These are phyloP conservation scores for Aspergillus sp. DNA, from an alignment of 2,329 filamentous ascomycete species.

Conservation along the genomic window DNA sequence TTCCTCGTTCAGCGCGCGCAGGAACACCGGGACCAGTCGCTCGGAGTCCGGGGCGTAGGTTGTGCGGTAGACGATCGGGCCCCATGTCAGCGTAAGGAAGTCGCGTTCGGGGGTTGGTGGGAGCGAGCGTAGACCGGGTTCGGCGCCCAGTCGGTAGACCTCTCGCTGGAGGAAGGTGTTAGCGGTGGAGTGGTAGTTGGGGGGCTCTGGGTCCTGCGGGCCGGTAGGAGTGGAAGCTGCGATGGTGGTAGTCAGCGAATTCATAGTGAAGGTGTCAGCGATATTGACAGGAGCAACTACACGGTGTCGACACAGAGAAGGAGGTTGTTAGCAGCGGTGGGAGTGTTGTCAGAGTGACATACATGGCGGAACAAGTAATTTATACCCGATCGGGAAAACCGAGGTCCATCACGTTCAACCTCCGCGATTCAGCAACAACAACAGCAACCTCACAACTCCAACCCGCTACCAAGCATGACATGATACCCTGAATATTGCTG, in stretches of 20 bases:
- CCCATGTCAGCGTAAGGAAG: slow-evolving; percentile 21
- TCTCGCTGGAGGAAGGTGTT: slow-evolving; percentile 18
- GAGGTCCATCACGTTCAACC: background rate
- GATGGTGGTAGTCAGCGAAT: background rate
- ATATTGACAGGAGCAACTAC: background rate
- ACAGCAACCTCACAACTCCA: too few species aligned
- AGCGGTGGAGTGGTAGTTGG: slow-evolving; percentile 11
- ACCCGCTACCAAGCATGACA: background rate
- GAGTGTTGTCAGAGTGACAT: background rate
- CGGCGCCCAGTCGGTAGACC: slow-evolving; percentile 16
- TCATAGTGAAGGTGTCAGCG: background rate
- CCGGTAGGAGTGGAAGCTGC: background rate
- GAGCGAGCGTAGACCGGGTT: slow-evolving; percentile 17
- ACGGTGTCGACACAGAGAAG: too few species aligned
- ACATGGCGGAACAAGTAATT: background rate
- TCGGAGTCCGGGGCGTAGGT: slow-evolving; percentile 17
- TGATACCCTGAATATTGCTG: background rate
- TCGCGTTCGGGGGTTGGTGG: slow-evolving; percentile 18
- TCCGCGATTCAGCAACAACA: background rate
- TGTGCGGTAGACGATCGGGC: slow-evolving; percentile 19
- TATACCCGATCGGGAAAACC: background rate
- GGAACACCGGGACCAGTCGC: slow-evolving; percentile 45
- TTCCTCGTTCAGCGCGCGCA: slow-evolving; percentile 50
- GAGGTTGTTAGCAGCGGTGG: background rate
- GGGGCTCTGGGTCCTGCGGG: background rate